A percentile compares a stretch with the other conserved stretches of the same genome.
These are phyloP conservation scores for Tetrahymena thermophila DNA, from an alignment of 73 alveolate species.

Conservation along the genomic window DNA sequence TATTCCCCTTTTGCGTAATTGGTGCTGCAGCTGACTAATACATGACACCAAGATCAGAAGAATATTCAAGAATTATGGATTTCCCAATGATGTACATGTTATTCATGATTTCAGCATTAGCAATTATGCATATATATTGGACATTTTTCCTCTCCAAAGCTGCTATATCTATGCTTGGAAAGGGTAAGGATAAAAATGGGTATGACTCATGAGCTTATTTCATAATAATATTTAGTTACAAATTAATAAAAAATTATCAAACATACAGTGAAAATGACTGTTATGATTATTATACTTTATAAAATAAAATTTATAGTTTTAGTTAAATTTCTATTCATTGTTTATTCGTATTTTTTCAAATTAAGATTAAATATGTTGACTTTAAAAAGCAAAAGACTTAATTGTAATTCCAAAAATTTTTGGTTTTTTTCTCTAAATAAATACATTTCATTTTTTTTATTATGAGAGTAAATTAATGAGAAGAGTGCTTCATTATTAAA, in stretches of 20 bases:
- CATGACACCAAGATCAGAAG: background rate
- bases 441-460: too few species aligned
- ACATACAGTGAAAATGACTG: background rate
- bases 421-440: too few species aligned
- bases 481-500: background rate
- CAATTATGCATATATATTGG: conserved; percentile 38
- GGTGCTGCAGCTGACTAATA: conserved; percentile 5
- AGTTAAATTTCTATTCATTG: background rate
- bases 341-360: background rate
- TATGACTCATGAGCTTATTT: conserved; percentile 22
- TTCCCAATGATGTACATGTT: background rate
- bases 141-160: conserved; percentile 34
- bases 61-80: conserved; percentile 2
- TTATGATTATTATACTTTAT: background rate
- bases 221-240: background rate
- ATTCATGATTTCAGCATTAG: background rate
- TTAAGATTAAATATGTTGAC: too few species aligned
- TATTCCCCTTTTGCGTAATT: conserved; percentile 1
- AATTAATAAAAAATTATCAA: background rate
- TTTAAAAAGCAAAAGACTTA: too few species aligned
- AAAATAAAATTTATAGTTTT: too few species aligned
- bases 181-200: conserved; percentile 31
- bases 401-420: too few species aligned
- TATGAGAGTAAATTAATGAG: too few species aligned
- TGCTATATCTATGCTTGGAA: conserved; percentile 20